phyloP scores from a whole-genome alignment of 1,284 basidiomycete genomes.

The Tylopilus sp. region DNA sequence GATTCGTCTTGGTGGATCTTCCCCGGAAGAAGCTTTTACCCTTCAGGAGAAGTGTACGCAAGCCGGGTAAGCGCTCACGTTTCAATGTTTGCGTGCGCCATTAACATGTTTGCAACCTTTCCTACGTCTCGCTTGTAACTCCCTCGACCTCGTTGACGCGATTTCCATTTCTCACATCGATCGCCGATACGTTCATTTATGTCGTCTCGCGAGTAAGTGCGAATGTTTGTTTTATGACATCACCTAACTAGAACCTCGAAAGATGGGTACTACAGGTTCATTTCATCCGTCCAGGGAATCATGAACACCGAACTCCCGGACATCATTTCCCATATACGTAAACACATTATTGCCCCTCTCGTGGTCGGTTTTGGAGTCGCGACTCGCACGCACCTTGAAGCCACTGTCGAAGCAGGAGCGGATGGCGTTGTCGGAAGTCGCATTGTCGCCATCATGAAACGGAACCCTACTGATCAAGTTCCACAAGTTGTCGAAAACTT shows the following conservation, averaged over 20 bases:
- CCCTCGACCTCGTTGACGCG: conserved; percentile 88
- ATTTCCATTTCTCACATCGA: conserved; percentile 87
- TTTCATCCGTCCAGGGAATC: conserved; percentile 71
- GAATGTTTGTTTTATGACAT: neutral
- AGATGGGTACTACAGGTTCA: conserved; percentile 99
- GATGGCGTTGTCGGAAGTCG: conserved; percentile 95
- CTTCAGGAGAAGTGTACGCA: conserved; percentile 88
- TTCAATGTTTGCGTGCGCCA: neutral
- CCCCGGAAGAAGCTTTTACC: conserved; percentile 94
- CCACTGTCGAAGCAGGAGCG: conserved; percentile 83
- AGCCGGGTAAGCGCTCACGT: conserved; percentile 62
- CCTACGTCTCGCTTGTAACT: conserved; percentile 96
- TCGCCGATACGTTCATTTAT: conserved; percentile 98
- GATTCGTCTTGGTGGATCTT: conserved; percentile 96
- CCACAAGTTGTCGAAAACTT: neutral
- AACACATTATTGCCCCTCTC: conserved; percentile 53
- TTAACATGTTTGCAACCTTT: conserved; percentile 53
- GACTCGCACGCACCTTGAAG: conserved; percentile 89
- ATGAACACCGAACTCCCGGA: conserved; percentile 80
- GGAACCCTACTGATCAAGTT: neutral
- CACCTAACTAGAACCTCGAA: conserved; percentile 7
- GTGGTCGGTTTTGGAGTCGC: conserved; percentile 98
- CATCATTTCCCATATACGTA: conserved; percentile 42
- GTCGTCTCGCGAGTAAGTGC: conserved; percentile 56
- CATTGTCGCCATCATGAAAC: conserved; percentile 80